phyloP scores from a whole-genome alignment of 2,329 filamentous ascomycete species.

The Orbilia blumenaviensis region DNA sequence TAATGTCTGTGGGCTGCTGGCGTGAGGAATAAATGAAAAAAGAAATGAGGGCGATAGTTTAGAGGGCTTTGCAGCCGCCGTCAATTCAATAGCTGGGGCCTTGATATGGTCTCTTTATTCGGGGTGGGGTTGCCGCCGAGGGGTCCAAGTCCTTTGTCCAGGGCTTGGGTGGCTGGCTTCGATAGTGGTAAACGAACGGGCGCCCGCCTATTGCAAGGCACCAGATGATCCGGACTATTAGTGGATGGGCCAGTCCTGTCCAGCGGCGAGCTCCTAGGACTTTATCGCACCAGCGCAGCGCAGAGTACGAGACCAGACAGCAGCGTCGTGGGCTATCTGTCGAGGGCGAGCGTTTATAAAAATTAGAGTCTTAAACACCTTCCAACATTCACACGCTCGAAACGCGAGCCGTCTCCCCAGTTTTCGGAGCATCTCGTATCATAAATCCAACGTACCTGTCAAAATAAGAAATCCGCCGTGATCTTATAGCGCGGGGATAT shows the following conservation, averaged over 20 bases:
- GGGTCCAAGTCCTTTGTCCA: constrained; percentile 30
- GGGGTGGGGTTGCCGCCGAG: constrained; percentile 48
- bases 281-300: no score
- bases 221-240: constrained; percentile 15
- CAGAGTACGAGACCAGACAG: neutral
- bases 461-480: constrained; percentile 19
- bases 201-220: constrained; percentile 5
- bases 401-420: constrained; percentile 13
- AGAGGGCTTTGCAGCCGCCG: constrained; percentile 40
- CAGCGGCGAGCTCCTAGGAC: constrained; percentile 24
- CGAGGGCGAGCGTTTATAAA: constrained; percentile 9
- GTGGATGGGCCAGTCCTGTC: constrained; percentile 11
- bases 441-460: constrained; percentile 35
- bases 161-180: constrained; percentile 30
- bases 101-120: constrained; percentile 26
- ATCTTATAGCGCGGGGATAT: constrained; percentile 15
- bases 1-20: constrained; percentile 12
- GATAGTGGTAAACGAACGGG: constrained; percentile 43
- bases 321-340: neutral
- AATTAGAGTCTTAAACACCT: constrained; percentile 6
- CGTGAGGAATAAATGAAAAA: constrained; percentile 20
- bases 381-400: constrained; percentile 7
- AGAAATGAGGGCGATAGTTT: constrained; percentile 7
- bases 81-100: constrained; percentile 29
- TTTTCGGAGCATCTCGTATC: neutral